These are phyloP conservation scores for Dinochytrium kinnereticum DNA, from an alignment of 371 early-diverging fungal species.

Conservation along the genomic window DNA sequence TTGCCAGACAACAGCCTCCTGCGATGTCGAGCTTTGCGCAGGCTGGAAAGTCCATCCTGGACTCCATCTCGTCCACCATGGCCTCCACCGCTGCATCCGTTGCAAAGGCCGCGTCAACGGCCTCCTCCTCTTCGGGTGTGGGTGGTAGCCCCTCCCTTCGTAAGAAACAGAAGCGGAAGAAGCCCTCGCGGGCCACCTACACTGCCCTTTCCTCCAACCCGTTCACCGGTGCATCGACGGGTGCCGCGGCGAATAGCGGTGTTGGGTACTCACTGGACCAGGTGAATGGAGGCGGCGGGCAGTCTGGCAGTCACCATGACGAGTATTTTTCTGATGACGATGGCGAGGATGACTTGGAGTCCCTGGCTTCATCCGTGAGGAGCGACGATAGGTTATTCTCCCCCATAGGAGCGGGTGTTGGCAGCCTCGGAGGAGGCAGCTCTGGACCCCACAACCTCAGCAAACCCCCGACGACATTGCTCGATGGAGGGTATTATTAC, in stretches of 20 bases:
- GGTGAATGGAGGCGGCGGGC: background rate
- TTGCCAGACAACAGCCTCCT: background rate
- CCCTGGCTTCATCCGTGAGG: background rate
- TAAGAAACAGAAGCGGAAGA: conserved; percentile 1
- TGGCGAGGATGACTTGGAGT: conserved; percentile 9
- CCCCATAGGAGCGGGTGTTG: background rate
- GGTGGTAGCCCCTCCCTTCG: background rate
- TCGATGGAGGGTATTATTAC: background rate
- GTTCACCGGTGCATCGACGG: background rate
- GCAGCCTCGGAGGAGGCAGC: background rate
- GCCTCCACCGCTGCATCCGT: conserved; percentile 3
- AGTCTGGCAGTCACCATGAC: background rate
- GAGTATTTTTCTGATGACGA: background rate
- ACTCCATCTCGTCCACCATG: background rate
- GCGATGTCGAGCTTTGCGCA: conserved; percentile 7
- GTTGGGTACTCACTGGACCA: conserved; percentile 2
- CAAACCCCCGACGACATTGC: background rate
- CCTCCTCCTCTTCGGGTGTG: background rate
- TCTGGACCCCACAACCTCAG: background rate
- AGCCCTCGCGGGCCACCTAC: conserved; percentile 11
- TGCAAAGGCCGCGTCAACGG: background rate
- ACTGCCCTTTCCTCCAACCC: conserved; percentile 7
- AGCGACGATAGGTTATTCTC: conserved; percentile 13
- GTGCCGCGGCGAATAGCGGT: background rate
- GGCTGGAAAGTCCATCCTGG: background rate